Conservation (phyloP, 257 asterid species). For the Gardenia jasminoides region DNA sequence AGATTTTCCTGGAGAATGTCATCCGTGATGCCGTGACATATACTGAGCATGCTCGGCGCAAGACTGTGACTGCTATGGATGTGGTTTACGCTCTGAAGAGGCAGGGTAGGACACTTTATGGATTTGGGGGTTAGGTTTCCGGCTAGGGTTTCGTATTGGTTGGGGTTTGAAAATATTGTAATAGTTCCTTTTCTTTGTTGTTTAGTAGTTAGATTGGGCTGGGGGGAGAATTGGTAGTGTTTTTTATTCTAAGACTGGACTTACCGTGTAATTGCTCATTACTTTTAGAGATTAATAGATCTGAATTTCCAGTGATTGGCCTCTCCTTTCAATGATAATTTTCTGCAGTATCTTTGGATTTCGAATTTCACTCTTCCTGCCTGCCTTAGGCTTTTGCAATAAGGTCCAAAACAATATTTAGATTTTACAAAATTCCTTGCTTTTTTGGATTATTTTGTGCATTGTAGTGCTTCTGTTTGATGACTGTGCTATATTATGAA, state of each 20-base stretch:
- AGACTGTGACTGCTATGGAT: slow-evolving; percentile 43
- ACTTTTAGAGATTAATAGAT: slow-evolving; percentile 14
- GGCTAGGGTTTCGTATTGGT: neutral
- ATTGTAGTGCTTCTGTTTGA: neutral
- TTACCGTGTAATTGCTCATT: slow-evolving; percentile 14
- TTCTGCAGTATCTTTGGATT: neutral
- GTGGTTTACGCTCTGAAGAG: slow-evolving; percentile 42
- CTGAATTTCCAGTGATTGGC: neutral
- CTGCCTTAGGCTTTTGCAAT: neutral
- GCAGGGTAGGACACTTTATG: slow-evolving; percentile 46
- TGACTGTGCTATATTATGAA: neutral
- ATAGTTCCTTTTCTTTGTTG: neutral
- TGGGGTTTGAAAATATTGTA: neutral
- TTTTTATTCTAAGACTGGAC: neutral
- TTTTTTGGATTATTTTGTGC: neutral
- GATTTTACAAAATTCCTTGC: neutral
- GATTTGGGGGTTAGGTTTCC: slow-evolving; percentile 10
- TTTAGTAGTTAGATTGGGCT: neutral
- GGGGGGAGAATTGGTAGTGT: neutral
- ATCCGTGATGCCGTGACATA: slow-evolving; percentile 46
- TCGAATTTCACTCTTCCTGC: neutral
- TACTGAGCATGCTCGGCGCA: slow-evolving; percentile 40
- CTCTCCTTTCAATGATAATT: neutral
- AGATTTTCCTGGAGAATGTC: slow-evolving; percentile 44
- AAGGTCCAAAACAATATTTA: neutral